Conservation (phyloP, 2,329 filamentous ascomycete genomes). For the Mollisiaceae sp. region DNA sequence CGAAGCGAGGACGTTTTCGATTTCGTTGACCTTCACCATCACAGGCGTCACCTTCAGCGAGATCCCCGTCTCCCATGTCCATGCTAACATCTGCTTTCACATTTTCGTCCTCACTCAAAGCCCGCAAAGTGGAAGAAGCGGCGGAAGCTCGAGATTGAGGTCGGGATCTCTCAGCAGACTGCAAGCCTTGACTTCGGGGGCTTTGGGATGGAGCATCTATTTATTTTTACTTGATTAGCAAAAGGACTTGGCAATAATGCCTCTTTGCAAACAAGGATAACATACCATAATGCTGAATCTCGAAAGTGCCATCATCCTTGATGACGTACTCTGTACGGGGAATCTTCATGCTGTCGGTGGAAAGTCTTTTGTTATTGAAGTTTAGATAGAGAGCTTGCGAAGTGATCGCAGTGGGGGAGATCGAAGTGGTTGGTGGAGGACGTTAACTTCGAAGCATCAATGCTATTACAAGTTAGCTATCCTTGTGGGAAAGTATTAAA, state of each 20-base stretch:
- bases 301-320: conserved; percentile 5
- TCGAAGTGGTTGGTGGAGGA: not conserved
- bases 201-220: not conserved
- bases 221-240: too few species aligned
- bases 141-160: not conserved
- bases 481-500: not conserved
- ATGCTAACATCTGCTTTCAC: not conserved
- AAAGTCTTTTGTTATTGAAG: too few species aligned
- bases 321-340: conserved; percentile 5
- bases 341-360: too few species aligned
- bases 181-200: not conserved
- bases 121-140: not conserved
- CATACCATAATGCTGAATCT: not conserved
- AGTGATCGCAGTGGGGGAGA: not conserved
- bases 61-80: too few species aligned
- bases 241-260: too few species aligned
- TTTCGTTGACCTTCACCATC: too few species aligned
- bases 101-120: not conserved
- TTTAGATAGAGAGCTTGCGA: not conserved
- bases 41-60: too few species aligned
- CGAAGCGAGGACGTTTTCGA: too few species aligned
- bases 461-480: not conserved
- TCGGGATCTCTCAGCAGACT: not conserved
- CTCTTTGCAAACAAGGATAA: not conserved
- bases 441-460: not conserved